Base-by-base conservation (phyloP, 2,329 filamentous ascomycete species). In the Rhinocladiella mackenziei region DNA sequence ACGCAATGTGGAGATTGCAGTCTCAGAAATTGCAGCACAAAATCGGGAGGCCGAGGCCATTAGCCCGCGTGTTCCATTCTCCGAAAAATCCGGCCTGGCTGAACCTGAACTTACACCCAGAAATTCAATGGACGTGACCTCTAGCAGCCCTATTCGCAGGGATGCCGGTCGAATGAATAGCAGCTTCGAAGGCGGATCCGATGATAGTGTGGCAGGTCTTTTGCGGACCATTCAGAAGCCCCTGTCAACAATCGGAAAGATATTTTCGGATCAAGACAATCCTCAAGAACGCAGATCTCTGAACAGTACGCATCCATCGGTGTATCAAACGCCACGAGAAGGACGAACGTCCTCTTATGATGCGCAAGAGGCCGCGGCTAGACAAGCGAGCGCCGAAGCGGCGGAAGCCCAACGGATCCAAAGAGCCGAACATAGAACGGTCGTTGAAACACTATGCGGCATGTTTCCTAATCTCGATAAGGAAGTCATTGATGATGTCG, bases 381-480 rank as follows among this genome's bases (percentile, higher is more conserved):
- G 88, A 38, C 91, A 97, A 66, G 91, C 91, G 1, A 94, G 86
- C 56, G 89, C 86, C 1, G 91, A 97, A 65, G 80, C 79, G 5
- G 91, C 91, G 7, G 86, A 98, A 63, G 91, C 91, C 5, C 80
- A 89, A 54, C 75, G 85, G 11, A 80, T 97, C 48, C 82, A 92
- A 56, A 75, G 81, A 25, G 83, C 84, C 43, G 92, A 98, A 71
- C 89, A 97, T 65, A 75, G 80, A 41, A 91, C 89, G 57, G 82
- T 98, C 5, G 91, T 97, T 2, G 92, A 97, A 67, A 97, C 92
- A 25, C 70, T 98, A 45, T 83, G 87, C 35, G 85, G 88, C 57
- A 98, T 98, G 92, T 98, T 98, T 64, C 92, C 92, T 1, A 89
- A 94, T 61, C 72, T 98, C 38, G 92, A 98, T 64, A 80, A 81